phyloP scores from a whole-genome alignment of 805 yeast species.

The Spathaspora gorwiae region DNA sequence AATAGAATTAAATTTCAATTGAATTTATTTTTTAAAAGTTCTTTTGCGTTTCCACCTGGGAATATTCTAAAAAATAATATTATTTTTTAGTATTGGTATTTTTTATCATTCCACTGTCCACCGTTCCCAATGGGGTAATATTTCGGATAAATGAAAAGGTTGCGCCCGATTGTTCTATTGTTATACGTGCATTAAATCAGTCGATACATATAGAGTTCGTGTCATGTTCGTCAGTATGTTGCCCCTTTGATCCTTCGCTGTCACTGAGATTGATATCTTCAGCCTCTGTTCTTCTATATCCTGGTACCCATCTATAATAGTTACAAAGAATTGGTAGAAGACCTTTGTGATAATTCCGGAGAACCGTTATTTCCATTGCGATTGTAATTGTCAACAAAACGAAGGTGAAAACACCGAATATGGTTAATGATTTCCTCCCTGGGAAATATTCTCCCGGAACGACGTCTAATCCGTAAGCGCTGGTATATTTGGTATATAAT shows the following conservation, averaged over 20 bases:
- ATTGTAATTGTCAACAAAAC: constrained; percentile 34
- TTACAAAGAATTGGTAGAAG: constrained; percentile 13
- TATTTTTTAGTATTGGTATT: too few relatives aligned
- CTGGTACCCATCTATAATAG: constrained; percentile 9
- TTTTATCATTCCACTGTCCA: too few relatives aligned
- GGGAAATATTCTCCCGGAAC: constrained; percentile 36
- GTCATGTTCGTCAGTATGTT: not conserved
- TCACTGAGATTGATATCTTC: constrained; percentile 3
- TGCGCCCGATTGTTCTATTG: too few relatives aligned
- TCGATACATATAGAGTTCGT: not conserved
- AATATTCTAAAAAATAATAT: too few relatives aligned
- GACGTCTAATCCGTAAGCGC: constrained; percentile 25
- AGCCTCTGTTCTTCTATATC: constrained; percentile 1
- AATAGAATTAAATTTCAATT: too few relatives aligned
- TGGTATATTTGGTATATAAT: constrained; percentile 39
- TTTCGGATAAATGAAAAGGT: too few relatives aligned
- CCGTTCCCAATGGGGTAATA: too few relatives aligned
- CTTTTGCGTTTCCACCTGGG: too few relatives aligned
- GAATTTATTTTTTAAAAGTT: too few relatives aligned
- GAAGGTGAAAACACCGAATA: constrained; percentile 42
- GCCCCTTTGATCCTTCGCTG: not conserved
- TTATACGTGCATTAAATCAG: not conserved
- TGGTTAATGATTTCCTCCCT: constrained; percentile 40
- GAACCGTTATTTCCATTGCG: constrained; percentile 11
- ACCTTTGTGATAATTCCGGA: constrained; percentile 17